Conservation (phyloP, 1,284 basidiomycete genomes). For the Limonomyces culmigenus region DNA sequence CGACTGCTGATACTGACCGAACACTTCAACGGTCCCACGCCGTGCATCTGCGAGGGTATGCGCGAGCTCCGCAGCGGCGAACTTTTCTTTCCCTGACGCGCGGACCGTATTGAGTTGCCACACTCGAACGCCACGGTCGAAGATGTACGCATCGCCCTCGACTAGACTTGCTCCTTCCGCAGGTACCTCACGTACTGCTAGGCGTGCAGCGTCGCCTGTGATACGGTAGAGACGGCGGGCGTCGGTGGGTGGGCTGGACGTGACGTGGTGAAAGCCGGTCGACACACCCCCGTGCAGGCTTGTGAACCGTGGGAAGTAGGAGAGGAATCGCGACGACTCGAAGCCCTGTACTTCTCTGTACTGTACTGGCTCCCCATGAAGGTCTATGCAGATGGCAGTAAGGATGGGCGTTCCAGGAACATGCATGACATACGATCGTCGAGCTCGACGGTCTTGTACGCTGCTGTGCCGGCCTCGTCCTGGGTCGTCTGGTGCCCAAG, state of each 20-base stretch:
- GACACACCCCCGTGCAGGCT: constrained; percentile 36
- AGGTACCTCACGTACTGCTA: constrained; percentile 31
- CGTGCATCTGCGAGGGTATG: constrained; percentile 26
- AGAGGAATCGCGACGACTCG: constrained; percentile 40
- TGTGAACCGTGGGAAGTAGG: constrained; percentile 37
- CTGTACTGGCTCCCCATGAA: constrained; percentile 35
- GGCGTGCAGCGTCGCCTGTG: constrained; percentile 14
- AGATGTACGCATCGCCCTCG: constrained; percentile 37
- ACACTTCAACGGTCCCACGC: too few relatives aligned
- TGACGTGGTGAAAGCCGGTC: constrained; percentile 44
- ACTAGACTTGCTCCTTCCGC: constrained; percentile 26
- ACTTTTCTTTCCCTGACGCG: constrained; percentile 35
- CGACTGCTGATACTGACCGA: too few relatives aligned
- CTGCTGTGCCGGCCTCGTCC: constrained; percentile 48
- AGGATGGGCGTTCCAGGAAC: neutral
- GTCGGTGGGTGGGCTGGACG: constrained; percentile 24
- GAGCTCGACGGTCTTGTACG: constrained; percentile 51
- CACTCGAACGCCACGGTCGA: constrained; percentile 33
- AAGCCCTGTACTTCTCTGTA: constrained; percentile 43
- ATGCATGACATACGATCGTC: constrained; percentile 34
- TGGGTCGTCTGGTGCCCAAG: constrained; percentile 39
- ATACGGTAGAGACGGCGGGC: constrained; percentile 31
- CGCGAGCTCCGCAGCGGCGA: constrained; percentile 41
- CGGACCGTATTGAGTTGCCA: constrained; percentile 37
- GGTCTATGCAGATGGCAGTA: constrained; percentile 16